Evolutionary conservation across 2,329 filamentous ascomycete species (phyloP), one percentile per base, ranked within the genome.

Genomic region (Exophiala lecanii-corni): DNA sequence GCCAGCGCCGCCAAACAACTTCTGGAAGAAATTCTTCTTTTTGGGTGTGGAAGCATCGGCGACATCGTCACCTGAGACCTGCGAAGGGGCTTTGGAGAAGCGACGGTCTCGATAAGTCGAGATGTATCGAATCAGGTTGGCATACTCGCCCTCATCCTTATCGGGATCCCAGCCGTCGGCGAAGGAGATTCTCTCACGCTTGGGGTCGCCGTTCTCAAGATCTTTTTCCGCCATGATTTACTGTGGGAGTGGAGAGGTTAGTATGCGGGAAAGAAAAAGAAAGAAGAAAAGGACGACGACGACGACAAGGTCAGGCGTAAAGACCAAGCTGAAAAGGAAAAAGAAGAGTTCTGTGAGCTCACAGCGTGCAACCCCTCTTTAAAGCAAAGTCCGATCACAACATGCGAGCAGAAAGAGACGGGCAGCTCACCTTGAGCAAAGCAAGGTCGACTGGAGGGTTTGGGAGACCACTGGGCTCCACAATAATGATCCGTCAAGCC

Each of bases 41-140:
- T 65, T 65, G 35, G 67, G 62, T 43, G 67, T 57, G 10, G 54
- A 61, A 13, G 61, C 64, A 16, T 68, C 62, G 44, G 63, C 67
- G 37, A 62, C 64, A 47, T 66, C 68, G 26, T 67, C 62, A 41
- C 62, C 62, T 20, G 53, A 53, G 36, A 61, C 62, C 32, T 56
- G 54, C 10, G 65, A 67, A 12, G 68, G 70, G 32, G 65, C 66
- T 46, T 56, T 56, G 40, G 70, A 69, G 59, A 76, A 75, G 45
- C 76, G 64, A 50, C 62, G 72, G 64, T 81, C 78, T 57, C 74
- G 74, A 65, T 82, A 82, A 59, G 76, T 79, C 53, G 78, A 79
- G 62, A 83, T 82, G 68, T 80, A 83, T 59, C 79, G 75, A 61
- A 82, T 78, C 41, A 83, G 69, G 40, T 78, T 77, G 54, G 75